These are phyloP conservation scores for Vachellia collinsii DNA, from an alignment of 306 rosid species.

Conservation along the genomic window DNA sequence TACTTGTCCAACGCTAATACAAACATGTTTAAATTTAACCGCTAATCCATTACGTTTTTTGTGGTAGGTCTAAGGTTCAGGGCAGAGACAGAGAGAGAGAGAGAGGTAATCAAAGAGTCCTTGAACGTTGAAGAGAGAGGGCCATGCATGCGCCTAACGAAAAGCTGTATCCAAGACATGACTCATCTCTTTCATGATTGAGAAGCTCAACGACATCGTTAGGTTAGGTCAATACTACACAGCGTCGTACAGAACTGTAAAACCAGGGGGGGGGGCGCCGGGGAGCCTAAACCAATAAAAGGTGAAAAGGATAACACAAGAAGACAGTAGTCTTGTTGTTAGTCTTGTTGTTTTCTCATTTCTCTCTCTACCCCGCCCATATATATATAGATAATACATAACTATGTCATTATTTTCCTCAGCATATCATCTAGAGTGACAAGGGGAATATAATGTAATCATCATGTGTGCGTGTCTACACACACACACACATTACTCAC, in stretches of 20 bases:
- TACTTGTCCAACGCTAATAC: too few relatives aligned
- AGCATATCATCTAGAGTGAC: neutral
- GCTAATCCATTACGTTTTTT: too few relatives aligned
- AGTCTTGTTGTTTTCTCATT: neutral
- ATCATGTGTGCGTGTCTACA: too few relatives aligned
- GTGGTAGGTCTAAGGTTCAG: too few relatives aligned
- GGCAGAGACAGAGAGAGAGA: too few relatives aligned
- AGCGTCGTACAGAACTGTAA: neutral
- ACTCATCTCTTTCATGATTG: conserved; percentile 53
- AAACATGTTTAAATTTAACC: too few relatives aligned
- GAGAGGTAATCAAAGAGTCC: neutral
- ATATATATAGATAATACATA: too few relatives aligned
- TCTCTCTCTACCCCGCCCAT: neutral
- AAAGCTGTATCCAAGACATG: conserved; percentile 43
- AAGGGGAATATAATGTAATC: neutral
- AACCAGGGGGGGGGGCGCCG: neutral
- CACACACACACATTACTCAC: neutral
- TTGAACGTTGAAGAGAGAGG: conserved; percentile 1
- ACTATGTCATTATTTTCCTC: neutral
- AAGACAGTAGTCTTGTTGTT: too few relatives aligned
- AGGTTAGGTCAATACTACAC: conserved; percentile 5
- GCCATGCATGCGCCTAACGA: neutral
- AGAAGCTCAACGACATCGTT: neutral
- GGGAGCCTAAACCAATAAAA: neutral
- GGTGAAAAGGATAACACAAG: neutral